A percentile compares a stretch with the other conserved stretches of the same genome.
Conservation (phyloP, 2,329 filamentous ascomycete genomes). For the Chrysosphaeria jannelii region DNA sequence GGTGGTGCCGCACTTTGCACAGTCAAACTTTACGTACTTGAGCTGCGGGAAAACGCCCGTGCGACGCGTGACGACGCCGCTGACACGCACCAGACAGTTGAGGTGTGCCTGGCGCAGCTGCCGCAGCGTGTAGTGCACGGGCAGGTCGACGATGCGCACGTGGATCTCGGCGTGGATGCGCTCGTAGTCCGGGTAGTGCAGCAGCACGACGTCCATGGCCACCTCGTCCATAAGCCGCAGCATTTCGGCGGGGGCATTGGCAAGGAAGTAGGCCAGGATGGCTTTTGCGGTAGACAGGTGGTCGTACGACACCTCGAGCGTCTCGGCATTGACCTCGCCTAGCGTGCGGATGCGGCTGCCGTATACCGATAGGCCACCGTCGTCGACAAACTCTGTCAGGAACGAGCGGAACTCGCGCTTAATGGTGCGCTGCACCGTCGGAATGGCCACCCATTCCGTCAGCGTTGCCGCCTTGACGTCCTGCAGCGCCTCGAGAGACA, state of each 20-base stretch:
- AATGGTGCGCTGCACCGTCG: constrained; percentile 72
- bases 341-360: constrained; percentile 79
- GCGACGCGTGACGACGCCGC: constrained; percentile 77
- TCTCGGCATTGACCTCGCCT: constrained; percentile 92
- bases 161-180: constrained; percentile 95
- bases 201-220: constrained; percentile 80
- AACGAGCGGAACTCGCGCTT: constrained; percentile 94
- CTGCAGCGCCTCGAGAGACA: constrained; percentile 67
- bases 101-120: constrained; percentile 86
- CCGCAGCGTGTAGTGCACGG: constrained; percentile 79
- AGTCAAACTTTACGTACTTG: constrained; percentile 97
- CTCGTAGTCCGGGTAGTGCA: constrained; percentile 94
- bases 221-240: constrained; percentile 90
- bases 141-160: constrained; percentile 82
- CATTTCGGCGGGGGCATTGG: constrained; percentile 84
- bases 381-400: constrained; percentile 82
- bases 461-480: constrained; percentile 84
- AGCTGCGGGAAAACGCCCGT: constrained; percentile 92
- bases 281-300: constrained; percentile 77
- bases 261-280: constrained; percentile 80
- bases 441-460: constrained; percentile 82
- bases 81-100: constrained; percentile 83
- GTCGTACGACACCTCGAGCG: constrained; percentile 84
- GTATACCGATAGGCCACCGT: constrained; percentile 72
- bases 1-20: constrained; percentile 69